A percentile compares a stretch with the other conserved stretches of the same genome.
phyloP scores from a whole-genome alignment of 306 rosid species.

The Rosa multiflora region DNA sequence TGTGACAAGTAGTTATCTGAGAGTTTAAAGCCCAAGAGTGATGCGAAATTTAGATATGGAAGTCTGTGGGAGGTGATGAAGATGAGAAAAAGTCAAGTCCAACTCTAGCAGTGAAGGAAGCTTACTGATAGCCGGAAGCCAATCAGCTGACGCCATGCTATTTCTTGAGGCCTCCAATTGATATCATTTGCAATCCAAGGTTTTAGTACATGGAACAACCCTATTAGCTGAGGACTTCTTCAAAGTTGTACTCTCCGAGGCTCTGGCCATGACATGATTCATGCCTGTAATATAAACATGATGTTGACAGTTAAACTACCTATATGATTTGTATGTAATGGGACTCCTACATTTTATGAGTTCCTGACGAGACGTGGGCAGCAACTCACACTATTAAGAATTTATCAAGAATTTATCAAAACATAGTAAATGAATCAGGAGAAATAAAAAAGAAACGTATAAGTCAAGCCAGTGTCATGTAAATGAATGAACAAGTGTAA shows the following conservation, averaged over 20 bases:
- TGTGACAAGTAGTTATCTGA: background rate
- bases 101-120: background rate
- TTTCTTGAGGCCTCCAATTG: background rate
- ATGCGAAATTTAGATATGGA: constrained; percentile 4
- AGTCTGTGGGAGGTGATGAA: background rate
- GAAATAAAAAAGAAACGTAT: background rate
- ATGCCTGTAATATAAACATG: background rate
- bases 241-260: background rate
- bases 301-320: background rate
- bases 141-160: background rate
- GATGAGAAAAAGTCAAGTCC: background rate
- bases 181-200: background rate
- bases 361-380: background rate
- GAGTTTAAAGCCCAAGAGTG: background rate
- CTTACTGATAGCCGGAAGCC: background rate
- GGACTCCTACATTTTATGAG: background rate
- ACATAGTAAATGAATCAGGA: background rate
- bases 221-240: background rate
- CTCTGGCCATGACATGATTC: background rate
- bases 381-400: background rate
- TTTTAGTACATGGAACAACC: background rate
- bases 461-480: background rate
- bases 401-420: too few relatives aligned
- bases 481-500: background rate
- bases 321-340: background rate